Base-by-base conservation (phyloP, 371 early-diverging fungal species). In the Mucor plumbeus region DNA sequence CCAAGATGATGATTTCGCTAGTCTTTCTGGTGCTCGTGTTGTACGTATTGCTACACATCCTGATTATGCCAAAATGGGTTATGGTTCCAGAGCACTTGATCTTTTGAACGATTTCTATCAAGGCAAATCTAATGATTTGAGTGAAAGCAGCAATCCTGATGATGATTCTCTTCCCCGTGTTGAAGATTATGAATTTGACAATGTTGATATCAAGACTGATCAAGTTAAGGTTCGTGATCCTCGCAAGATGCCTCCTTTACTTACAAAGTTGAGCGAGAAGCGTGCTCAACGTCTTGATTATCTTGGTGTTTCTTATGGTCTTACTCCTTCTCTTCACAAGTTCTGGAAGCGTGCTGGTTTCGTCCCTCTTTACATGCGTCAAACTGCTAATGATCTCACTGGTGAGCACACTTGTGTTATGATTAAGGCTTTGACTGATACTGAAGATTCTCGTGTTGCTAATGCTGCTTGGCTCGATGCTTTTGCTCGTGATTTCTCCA, bases 1-100 rank as follows among this genome's bases (percentile, higher is more conserved):
- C 88, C 96, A 96, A 82, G 98, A 99, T 78, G 93, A 94, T 65
- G 97, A 96, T 71, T 97, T 99, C 82, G 96, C 97, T 3, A 82
- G 91, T 31, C 83, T 96, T 40, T 92, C 92, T 1, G 99, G 99
- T 39, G 95, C 98, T 14, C 92, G 99, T 65, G 90, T 99, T n/a
- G 99, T 99, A n/a, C 94, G 99, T 64, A 98, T 99, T 68, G 99
- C 99, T 36, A 97, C 99, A 1, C 99, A 99, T 78, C 99, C 99
- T 7, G 98, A 98, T 67, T 98, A 97, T 74, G 86, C 91, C 56
- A 88, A 92, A 69, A 99, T 98, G 99, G 99, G 99, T 5, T 99
- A 98, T 79, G 99, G 99, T 2, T 81, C 89, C 19, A 86, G 94
- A 17, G 95, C 97, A 7, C 76, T 99, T 35, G 91, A 94, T 48